Evolutionary conservation across 768 basidiomycete genomes (phyloP), one percentile per base, ranked within the genome.

Genomic region (Collybia sordida): DNA sequence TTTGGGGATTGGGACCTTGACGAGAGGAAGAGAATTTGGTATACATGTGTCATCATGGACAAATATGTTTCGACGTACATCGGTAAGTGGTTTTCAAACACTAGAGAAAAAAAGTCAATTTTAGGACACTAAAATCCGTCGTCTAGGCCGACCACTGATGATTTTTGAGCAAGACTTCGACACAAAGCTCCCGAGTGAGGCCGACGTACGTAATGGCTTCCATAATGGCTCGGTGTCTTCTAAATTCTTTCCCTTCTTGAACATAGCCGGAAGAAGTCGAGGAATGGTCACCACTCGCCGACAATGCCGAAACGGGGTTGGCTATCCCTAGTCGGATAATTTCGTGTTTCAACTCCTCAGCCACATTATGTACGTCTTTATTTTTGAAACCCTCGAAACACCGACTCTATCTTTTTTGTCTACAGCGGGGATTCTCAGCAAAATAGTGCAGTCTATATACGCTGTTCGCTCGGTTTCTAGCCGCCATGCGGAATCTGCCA

Each of bases 31-130:
- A 69, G 87, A 42, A 82, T 90, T 21, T 91, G 89, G 89, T 88
- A 82, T 70, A 82, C 80, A 23, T 91, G 90, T 63, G 79, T 89
- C 28, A 68, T 88, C 31, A 80, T 91, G 78, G 88, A 91, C 63
- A 83, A 85, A 57, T 91, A 89, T 65, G 82, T 90, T 39, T 87
- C 85, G 49, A 75, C 84, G 15, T 89, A 90, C 64, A 90, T 91
- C 51, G 88, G 82, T 81, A 52, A 43, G 75, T 68, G 18, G 25
- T 44, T 14, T 40, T 27, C 38, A 31, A 31, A 31, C 31, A 11
- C 11, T 31, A 3, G 5, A 11, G 9, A 14, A 11, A 14, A 11
- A 31, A 31, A 6, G 9, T 6, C 11, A 31, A 38, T 42, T 19
- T 42, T 14, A 42, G 8, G 50, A 40, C 4, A 38, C 52, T 41